Base-by-base conservation (phyloP, 1,284 basidiomycete genomes). In the Ganoderma boninense region DNA sequence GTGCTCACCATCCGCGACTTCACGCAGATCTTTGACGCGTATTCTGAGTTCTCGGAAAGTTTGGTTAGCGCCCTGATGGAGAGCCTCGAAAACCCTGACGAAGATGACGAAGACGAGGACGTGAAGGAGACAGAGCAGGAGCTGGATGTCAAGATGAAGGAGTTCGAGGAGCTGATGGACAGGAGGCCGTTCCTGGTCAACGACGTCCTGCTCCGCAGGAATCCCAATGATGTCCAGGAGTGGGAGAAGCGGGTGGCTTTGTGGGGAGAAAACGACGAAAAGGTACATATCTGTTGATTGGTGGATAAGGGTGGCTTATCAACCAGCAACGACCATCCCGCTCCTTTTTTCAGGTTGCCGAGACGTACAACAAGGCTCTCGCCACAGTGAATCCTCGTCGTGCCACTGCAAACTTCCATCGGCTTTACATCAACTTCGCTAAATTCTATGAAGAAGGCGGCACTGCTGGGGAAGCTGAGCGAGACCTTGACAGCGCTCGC, bases 161-260 rank as follows among this genome's bases (percentile, higher is more conserved):
- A 93, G 71, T 98, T 99, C 78, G 97, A 99, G 81, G 92, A 92
- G 67, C 82, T 99, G 73, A 98, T 98, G 90, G 98, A 99, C 80
- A 87, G 97, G 56, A 84, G 98, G 76, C 98, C 97, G 2, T 99
- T 99, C 87, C 86, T 99, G 70, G 92, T 98, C 66, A 99, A 99
- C 79, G 97, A 99, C 76, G 98, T 99, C 2, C 83, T 99, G 40
- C 83, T 99, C 35, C 87, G 98, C 68, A 86, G 98, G 75, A 99
- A 99, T 84, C 95, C 96, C 0, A 96, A 99, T 78, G 98, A 99
- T 77, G 97, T 99, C 0, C 97, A 98, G 77, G 98, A 99, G 80
- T 99, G 98, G 98, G 97, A 99, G 84, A 99, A 99, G 83, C 87
- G 97, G 13, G 90, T 99, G n/a, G 96, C 96, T 4, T 82, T 99